Conservation (phyloP, 1,284 basidiomycete species). For the Gomphus bonarii region DNA sequence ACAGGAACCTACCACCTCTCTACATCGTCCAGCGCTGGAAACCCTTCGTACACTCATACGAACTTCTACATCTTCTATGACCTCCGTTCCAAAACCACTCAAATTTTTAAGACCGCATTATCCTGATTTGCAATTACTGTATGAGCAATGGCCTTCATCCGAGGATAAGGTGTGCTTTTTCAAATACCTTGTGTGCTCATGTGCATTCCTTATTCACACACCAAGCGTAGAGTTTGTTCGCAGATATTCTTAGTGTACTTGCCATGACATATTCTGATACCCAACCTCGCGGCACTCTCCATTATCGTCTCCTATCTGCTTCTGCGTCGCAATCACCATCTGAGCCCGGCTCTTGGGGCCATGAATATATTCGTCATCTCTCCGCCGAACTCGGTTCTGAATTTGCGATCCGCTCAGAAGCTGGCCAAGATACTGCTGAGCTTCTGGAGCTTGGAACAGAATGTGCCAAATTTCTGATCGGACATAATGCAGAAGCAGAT, state of each 20-base stretch:
- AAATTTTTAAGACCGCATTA: conserved; percentile 98
- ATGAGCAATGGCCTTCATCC: conserved; percentile 70
- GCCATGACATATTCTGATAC: conserved; percentile 99
- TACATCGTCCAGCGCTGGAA: conserved; percentile 90
- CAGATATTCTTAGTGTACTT: conserved; percentile 97
- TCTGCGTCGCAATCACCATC: conserved; percentile 57
- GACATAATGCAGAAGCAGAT: conserved; percentile 97
- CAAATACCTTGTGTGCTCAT: neutral
- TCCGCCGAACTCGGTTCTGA: conserved; percentile 96
- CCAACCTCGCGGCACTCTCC: conserved; percentile 86
- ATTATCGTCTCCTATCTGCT: conserved; percentile 81
- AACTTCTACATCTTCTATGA: conserved; percentile 98
- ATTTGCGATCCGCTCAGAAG: conserved; percentile 52
- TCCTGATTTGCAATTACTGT: conserved; percentile 74
- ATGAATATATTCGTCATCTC: conserved; percentile 97
- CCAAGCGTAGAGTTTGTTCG: conserved; percentile 70
- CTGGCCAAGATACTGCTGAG: conserved; percentile 39
- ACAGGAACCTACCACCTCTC: conserved; percentile 78
- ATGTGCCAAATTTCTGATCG: conserved; percentile 86
- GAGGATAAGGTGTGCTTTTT: conserved; percentile 60
- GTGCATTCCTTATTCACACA: conserved; percentile 1
- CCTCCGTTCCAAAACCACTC: conserved; percentile 98
- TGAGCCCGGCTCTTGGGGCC: conserved; percentile 94
- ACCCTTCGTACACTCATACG: conserved; percentile 89
- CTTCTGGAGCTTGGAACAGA: conserved; percentile 73